These are phyloP conservation scores for Aleurites moluccanus DNA, from an alignment of 441 rosid species.

Conservation along the genomic window DNA sequence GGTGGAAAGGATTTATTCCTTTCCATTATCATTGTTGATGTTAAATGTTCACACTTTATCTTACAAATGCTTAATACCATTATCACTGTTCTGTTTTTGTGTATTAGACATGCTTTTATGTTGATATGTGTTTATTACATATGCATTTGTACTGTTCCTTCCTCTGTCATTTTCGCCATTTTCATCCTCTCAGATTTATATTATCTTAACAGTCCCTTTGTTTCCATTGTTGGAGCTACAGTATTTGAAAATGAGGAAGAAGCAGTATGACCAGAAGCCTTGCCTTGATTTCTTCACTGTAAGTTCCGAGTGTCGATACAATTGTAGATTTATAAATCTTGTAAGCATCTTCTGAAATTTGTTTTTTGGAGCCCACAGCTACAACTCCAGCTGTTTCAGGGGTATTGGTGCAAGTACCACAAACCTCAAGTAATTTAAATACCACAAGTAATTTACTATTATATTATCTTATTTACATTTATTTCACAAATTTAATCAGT, in stretches of 20 bases:
- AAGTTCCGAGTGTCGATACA: constrained; percentile 29
- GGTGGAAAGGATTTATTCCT: background rate
- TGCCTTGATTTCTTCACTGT: constrained; percentile 81
- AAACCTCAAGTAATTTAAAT: too few species aligned
- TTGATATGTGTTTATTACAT: background rate
- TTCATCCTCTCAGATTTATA: background rate
- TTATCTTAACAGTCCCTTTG: background rate
- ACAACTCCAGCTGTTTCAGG: constrained; percentile 70
- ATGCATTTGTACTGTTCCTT: background rate
- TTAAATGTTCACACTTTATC: background rate
- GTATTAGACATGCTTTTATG: background rate
- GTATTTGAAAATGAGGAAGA: constrained; percentile 88
- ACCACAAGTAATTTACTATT: background rate
- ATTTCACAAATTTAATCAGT: constrained; percentile 3
- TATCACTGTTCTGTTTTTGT: background rate
- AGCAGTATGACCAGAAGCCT: constrained; percentile 88
- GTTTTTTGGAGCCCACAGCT: constrained; percentile 57
- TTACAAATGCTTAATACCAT: background rate
- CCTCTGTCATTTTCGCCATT: background rate
- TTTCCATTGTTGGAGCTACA: constrained; percentile 26
- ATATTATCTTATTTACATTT: background rate
- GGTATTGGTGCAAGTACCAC: constrained; percentile 74
- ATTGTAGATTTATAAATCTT: constrained; percentile 9
- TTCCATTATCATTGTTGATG: background rate
- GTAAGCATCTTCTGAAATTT: constrained; percentile 21